Percentiles rank a stretch among this genome's conserved stretches.
phyloP scores from a whole-genome alignment of 2,329 filamentous ascomycete species.

The Nannizziopsis barbatae region DNA sequence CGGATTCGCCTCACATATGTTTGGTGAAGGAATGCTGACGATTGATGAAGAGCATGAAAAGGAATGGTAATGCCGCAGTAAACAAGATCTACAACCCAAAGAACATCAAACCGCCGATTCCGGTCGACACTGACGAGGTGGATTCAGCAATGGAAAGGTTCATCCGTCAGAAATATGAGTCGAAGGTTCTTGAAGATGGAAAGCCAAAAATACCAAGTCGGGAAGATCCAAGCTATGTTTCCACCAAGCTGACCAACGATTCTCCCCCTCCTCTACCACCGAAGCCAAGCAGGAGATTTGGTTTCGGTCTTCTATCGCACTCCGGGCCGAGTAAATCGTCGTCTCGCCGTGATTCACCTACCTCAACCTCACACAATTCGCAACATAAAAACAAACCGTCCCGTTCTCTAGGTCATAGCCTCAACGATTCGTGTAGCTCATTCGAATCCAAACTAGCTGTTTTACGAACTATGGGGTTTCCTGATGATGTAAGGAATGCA shows the following conservation, averaged over 20 bases:
- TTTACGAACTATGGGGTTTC: conserved; percentile 84
- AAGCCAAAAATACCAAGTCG: conserved; percentile 38
- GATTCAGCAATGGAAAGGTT: conserved; percentile 92
- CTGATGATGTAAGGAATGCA: conserved; percentile 67
- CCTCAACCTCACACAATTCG: conserved; percentile 17
- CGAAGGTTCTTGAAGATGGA: conserved; percentile 43
- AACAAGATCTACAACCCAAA: conserved; percentile 85
- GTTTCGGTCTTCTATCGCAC: conserved; percentile 56
- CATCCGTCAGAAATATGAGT: conserved; percentile 87
- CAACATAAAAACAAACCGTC: conserved; percentile 53
- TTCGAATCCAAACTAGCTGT: conserved; percentile 65
- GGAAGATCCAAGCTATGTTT: conserved; percentile 45
- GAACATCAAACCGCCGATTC: conserved; percentile 70
- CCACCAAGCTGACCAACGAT: conserved; percentile 41
- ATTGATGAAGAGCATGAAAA: conserved; percentile 70
- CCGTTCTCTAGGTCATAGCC: conserved; percentile 43
- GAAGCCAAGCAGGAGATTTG: conserved; percentile 50
- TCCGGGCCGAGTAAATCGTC: conserved; percentile 50
- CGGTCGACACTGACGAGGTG: conserved; percentile 81
- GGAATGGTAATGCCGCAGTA: conserved; percentile 71
- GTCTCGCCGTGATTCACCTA: conserved; percentile 11
- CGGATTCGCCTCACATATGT: background rate
- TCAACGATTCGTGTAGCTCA: conserved; percentile 40
- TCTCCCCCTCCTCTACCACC: conserved; percentile 49
- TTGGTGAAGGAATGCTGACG: conserved; percentile 12